Evolutionary conservation across 2,329 filamentous ascomycete genomes (phyloP), one percentile per base, ranked within the genome.

Genomic region (Fusarium continuum): DNA sequence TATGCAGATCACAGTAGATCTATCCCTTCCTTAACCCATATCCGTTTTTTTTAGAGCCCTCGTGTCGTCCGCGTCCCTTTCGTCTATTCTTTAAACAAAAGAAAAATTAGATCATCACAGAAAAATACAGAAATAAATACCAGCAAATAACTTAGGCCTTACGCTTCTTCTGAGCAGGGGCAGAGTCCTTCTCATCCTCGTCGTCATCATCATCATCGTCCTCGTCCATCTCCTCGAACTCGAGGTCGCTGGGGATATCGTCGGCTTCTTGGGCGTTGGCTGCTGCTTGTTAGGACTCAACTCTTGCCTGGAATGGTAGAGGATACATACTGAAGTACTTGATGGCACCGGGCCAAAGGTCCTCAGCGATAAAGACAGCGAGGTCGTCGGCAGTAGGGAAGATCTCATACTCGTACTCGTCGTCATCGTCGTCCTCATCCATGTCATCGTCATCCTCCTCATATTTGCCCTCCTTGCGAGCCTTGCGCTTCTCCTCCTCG

Each of bases 321-420:
- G 19, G n/a, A 25, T 52, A 85, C 91, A 79, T 81, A 95, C 92
- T 91, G 80, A 95, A 98, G 80, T 95, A 96, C 76, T 91, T 92
- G 76, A 96, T 89, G 55, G 93, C 94, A 63, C 88, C 87, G 41
- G 92, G 91, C 89, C 90, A 97, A 47, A 98, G 80, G 69, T 98
- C 94, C 74, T 98, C 93, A 8, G 90, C 87, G 68, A 98, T 82
- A 58, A 88, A 83, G 62, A 92, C 84, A 32, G 93, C 93, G 41
- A 98, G 77, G 61, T 93, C 90, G 68, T 96, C 92, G 19, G 91
- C 94, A 36, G 88, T 87, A n/a, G 91, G 90, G 82, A 95, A 97
- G 69, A 96, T 89, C 77, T 97, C 94, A 41, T 89, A 83, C 49
- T 88, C 87, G 60, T 88, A 84, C 67, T 89, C 85, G 63, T 89